These are phyloP conservation scores for Vigna angularis DNA, from an alignment of 306 rosid genomes.

Conservation along the genomic window DNA sequence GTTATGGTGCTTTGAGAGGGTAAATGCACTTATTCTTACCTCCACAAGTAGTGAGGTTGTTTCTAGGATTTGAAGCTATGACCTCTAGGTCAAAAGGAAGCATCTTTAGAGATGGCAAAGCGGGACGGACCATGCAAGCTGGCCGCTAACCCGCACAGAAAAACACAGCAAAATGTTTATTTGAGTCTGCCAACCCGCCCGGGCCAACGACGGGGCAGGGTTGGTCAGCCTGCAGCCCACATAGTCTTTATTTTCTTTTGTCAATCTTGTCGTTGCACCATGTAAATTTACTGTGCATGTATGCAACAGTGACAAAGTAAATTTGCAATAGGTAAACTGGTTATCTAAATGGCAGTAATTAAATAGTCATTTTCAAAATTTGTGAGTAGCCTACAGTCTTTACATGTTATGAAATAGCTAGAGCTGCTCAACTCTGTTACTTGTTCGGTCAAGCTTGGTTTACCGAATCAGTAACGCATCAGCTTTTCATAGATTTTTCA, in stretches of 20 bases:
- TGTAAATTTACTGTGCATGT: neutral
- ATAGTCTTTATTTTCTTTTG: no score
- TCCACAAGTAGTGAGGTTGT: neutral
- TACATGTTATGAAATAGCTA: neutral
- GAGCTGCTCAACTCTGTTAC: neutral
- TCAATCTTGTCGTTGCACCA: neutral
- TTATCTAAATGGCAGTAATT: neutral
- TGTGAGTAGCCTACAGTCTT: neutral
- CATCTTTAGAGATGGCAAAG: neutral
- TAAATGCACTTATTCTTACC: neutral
- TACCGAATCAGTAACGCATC: conserved; percentile 19
- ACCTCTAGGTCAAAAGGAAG: neutral
- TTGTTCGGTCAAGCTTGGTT: neutral
- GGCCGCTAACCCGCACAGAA: no score
- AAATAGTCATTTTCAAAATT: conserved; percentile 17
- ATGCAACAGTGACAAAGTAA: conserved; percentile 24
- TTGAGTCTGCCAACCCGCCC: no score
- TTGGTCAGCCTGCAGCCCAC: no score
- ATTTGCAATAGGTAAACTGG: neutral
- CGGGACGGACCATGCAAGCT: no score
- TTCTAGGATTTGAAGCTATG: neutral
- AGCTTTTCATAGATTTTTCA: conserved; percentile 12
- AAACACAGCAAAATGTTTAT: no score
- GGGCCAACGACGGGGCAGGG: no score
- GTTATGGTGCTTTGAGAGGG: neutral